Conservation (phyloP, 306 rosid species). For the Trifolium subterraneum region DNA sequence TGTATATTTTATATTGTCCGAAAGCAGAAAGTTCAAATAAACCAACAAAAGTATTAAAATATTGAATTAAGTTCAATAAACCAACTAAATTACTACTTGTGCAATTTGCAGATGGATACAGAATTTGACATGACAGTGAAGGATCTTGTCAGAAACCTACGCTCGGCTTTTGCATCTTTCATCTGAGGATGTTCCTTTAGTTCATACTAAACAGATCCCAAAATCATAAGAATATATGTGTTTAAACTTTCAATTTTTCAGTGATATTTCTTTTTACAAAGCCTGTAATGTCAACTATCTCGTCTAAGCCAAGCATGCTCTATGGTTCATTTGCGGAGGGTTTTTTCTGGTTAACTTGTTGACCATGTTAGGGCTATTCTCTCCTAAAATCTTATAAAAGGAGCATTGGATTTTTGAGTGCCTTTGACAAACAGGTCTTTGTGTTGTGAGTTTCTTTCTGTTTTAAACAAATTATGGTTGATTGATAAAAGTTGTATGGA, state of each 20-base stretch:
- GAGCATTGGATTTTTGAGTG: slow-evolving; percentile 46
- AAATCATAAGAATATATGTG: slow-evolving; percentile 39
- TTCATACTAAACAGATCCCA: slow-evolving; percentile 17
- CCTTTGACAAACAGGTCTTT: slow-evolving; percentile 42
- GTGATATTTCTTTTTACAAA: slow-evolving; percentile 21
- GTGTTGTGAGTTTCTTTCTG: slow-evolving; percentile 38
- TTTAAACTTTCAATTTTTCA: slow-evolving; percentile 41
- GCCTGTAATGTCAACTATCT: slow-evolving; percentile 46
- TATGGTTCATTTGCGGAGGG: slow-evolving; percentile 53
- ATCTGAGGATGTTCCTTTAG: slow-evolving; percentile 43
- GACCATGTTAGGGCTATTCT: slow-evolving; percentile 56
- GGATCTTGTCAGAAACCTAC: slow-evolving; percentile 77
- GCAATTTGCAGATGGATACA: slow-evolving; percentile 71
- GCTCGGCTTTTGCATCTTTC: slow-evolving; percentile 57
- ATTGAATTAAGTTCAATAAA: not conserved
- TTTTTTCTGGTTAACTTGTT: slow-evolving; percentile 54
- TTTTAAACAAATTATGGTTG: slow-evolving; percentile 22
- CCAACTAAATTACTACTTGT: not conserved
- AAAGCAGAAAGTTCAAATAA: slow-evolving; percentile 21
- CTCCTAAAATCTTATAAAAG: slow-evolving; percentile 27
- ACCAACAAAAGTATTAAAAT: not conserved
- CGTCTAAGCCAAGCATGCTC: slow-evolving; percentile 52
- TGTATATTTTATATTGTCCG: not conserved
- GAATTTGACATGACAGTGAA: slow-evolving; percentile 66
- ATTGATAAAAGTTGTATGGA: slow-evolving; percentile 20